These are phyloP conservation scores for Cyclotella sp. DNA, from an alignment of 108 stramenopile genomes.

Conservation along the genomic window DNA sequence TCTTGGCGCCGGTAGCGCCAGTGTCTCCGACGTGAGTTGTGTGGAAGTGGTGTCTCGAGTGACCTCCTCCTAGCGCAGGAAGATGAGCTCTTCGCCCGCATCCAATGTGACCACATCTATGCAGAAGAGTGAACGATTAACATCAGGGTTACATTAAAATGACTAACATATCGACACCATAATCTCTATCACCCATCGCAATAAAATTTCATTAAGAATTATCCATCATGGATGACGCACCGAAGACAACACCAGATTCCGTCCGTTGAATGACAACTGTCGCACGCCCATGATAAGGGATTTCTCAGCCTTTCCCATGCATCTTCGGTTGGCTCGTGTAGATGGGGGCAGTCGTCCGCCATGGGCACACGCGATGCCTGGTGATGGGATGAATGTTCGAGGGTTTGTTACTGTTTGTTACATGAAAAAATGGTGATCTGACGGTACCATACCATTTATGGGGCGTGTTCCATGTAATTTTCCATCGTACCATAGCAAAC, in stretches of 20 bases:
- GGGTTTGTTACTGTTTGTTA: too few relatives aligned
- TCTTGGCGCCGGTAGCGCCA: constrained; percentile 1
- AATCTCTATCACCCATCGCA: background rate
- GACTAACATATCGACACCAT: too few relatives aligned
- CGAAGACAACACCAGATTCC: constrained; percentile 55
- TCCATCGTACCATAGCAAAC: too few relatives aligned
- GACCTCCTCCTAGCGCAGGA: constrained; percentile 52
- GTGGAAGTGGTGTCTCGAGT: constrained; percentile 52
- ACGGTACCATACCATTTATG: too few relatives aligned
- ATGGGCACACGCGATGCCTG: constrained; percentile 19
- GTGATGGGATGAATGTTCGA: background rate
- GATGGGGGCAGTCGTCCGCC: constrained; percentile 52
- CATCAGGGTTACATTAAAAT: background rate
- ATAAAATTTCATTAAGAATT: background rate
- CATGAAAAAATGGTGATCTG: too few relatives aligned
- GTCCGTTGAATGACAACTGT: constrained; percentile 51
- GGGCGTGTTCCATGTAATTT: too few relatives aligned
- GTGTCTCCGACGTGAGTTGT: constrained; percentile 25
- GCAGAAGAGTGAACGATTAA: background rate
- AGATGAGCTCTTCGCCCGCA: constrained; percentile 51
- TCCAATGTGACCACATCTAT: constrained; percentile 53
- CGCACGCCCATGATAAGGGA: constrained; percentile 48
- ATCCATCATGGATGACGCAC: constrained; percentile 9
- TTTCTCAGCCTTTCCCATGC: constrained; percentile 46
- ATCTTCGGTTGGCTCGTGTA: constrained; percentile 38